phyloP scores from a whole-genome alignment of 352 stramenopile species.

The Globisporangium spinosum region DNA sequence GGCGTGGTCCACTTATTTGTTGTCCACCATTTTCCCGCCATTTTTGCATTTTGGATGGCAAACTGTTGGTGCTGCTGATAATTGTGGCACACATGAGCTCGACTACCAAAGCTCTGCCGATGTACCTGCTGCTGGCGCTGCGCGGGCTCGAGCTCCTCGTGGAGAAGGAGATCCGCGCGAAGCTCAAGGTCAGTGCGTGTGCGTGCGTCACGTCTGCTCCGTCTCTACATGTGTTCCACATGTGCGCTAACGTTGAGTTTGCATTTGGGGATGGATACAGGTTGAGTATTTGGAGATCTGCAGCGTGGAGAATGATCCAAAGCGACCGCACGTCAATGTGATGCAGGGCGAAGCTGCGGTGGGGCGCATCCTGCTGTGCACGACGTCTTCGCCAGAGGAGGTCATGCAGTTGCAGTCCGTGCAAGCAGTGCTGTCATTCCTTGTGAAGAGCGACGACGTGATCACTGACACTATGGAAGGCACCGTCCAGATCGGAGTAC shows the following conservation, averaged over 20 bases:
- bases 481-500: constrained; percentile 59
- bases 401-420: constrained; percentile 57
- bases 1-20: constrained; percentile 2
- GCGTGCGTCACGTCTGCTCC: too few species aligned
- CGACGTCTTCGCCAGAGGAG: constrained; percentile 39
- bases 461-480: constrained; percentile 44
- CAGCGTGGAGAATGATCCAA: constrained; percentile 57
- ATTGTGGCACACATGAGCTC: not conserved
- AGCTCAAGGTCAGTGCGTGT: constrained; percentile 37
- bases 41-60: not conserved
- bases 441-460: constrained; percentile 54
- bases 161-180: constrained; percentile 62
- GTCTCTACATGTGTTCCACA: too few species aligned
- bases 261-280: constrained; percentile 22
- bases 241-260: not conserved
- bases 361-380: constrained; percentile 59
- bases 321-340: constrained; percentile 54
- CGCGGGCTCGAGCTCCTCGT: constrained; percentile 69
- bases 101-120: constrained; percentile 11
- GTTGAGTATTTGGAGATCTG: constrained; percentile 61
- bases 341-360: constrained; percentile 72
- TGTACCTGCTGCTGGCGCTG: constrained; percentile 77
- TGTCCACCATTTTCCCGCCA: too few species aligned
- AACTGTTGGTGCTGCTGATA: constrained; percentile 4
- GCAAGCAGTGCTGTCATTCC: constrained; percentile 52